A percentile compares a stretch with the other conserved stretches of the same genome.
Conservation (phyloP, 2,329 filamentous ascomycete genomes). For the Davidsoniella virescens region DNA sequence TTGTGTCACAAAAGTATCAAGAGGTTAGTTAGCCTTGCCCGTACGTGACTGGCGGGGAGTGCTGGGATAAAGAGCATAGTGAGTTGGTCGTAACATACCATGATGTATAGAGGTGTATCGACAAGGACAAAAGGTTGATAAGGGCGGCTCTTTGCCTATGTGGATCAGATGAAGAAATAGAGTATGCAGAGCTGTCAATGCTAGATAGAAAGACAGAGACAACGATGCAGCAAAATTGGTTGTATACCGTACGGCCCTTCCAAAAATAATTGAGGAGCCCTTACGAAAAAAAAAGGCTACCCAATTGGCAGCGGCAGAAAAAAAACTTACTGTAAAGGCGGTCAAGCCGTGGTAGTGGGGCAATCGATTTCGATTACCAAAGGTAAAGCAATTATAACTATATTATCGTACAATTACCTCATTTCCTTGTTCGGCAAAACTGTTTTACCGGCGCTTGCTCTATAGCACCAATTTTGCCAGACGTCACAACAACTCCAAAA, state of each 20-base stretch:
- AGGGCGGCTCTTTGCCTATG: conserved; percentile 8
- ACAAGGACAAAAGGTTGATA: background rate
- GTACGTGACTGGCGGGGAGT: too few species aligned
- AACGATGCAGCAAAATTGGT: too few species aligned
- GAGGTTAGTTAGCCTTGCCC: too few species aligned
- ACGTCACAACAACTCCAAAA: background rate
- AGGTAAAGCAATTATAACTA: background rate
- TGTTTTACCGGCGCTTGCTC: conserved; percentile 7
- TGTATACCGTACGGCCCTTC: background rate
- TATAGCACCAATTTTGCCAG: conserved; percentile 4
- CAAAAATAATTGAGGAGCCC: background rate
- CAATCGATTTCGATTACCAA: background rate
- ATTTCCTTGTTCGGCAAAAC: background rate
- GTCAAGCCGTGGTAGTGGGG: conserved; percentile 10
- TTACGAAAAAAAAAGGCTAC: conserved; percentile 3
- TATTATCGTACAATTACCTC: background rate
- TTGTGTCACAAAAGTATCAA: conserved; percentile 2
- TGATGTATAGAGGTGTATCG: background rate
- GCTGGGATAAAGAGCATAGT: background rate
- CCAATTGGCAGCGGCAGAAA: conserved; percentile 9
- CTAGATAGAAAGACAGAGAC: background rate
- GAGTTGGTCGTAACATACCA: conserved; percentile 2
- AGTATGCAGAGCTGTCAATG: background rate
- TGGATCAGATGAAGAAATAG: background rate
- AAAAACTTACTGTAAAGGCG: conserved; percentile 11